These are phyloP conservation scores for Curvularia sp. DNA, from an alignment of 2,329 filamentous ascomycete genomes.

Conservation along the genomic window DNA sequence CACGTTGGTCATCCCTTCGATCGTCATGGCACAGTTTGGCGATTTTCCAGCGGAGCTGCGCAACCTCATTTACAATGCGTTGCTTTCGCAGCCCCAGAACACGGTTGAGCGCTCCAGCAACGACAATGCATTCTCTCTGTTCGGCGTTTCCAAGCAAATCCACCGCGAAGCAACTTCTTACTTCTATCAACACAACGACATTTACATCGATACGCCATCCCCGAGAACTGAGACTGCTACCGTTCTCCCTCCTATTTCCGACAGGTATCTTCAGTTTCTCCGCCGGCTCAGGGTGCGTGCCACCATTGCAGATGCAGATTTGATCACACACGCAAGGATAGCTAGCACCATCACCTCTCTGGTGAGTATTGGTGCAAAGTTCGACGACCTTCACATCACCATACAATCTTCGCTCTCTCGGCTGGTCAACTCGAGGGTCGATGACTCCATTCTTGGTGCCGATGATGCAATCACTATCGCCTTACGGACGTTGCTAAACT, in stretches of 20 bases:
- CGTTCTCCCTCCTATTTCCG: slow-evolving; percentile 27
- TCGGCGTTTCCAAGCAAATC: slow-evolving; percentile 25
- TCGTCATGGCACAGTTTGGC: slow-evolving; percentile 19
- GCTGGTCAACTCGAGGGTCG: slow-evolving; percentile 24
- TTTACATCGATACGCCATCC: slow-evolving; percentile 13
- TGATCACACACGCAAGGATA: slow-evolving; percentile 10
- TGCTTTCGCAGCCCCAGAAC: slow-evolving; percentile 8
- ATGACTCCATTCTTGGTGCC: slow-evolving; percentile 27
- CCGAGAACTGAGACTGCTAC: slow-evolving; percentile 11
- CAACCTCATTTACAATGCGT: slow-evolving; percentile 26
- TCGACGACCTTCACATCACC: slow-evolving; percentile 19
- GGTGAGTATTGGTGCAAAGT: slow-evolving; percentile 18
- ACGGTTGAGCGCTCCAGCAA: neutral
- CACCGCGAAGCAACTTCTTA: slow-evolving; percentile 31
- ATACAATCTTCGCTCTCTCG: slow-evolving; percentile 22
- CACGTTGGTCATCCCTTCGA: neutral
- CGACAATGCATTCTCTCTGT: slow-evolving; percentile 17
- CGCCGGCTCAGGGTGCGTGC: slow-evolving; percentile 19
- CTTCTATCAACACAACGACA: slow-evolving; percentile 31
- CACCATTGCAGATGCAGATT: slow-evolving; percentile 7
- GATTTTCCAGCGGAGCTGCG: slow-evolving; percentile 30
- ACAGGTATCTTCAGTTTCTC: slow-evolving; percentile 30
- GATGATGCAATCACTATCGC: slow-evolving; percentile 26
- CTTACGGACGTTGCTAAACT: slow-evolving; percentile 17
- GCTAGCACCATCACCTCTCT: slow-evolving; percentile 22